phyloP scores from a whole-genome alignment of 306 rosid genomes.

The Canavalia ensiformis region DNA sequence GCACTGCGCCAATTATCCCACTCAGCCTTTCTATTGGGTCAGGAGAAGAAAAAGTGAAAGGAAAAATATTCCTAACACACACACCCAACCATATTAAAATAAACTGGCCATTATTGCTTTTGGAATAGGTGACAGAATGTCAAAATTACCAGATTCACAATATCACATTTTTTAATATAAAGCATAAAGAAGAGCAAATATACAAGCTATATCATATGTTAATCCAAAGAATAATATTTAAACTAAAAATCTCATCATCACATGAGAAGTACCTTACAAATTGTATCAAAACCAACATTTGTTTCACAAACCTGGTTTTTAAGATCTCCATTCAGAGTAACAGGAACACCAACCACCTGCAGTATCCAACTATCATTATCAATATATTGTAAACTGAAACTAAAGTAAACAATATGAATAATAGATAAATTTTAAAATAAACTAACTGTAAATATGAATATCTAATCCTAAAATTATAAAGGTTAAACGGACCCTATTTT shows the following conservation, averaged over 20 bases:
- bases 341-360: slow-evolving; percentile 99
- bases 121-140: not conserved
- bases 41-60: not conserved
- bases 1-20: not conserved
- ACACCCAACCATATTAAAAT: not conserved
- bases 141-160: slow-evolving; percentile 22
- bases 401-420: slow-evolving; percentile 13
- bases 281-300: slow-evolving; percentile 96
- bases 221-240: slow-evolving; percentile 19
- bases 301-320: slow-evolving; percentile 95
- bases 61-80: not conserved
- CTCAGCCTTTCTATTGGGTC: not conserved
- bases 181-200: slow-evolving; percentile 4
- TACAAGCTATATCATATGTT: slow-evolving; percentile 16
- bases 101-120: not conserved
- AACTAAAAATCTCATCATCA: not conserved
- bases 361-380: slow-evolving; percentile 41
- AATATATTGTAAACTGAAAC: slow-evolving; percentile 15
- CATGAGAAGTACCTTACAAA: slow-evolving; percentile 79
- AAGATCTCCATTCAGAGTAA: slow-evolving; percentile 96
- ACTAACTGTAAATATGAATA: not conserved
- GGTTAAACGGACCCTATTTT: not conserved
- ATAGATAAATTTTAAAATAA: not conserved
- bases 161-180: not conserved
- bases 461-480: not conserved